Evolutionary conservation across 768 basidiomycete genomes (phyloP).

Genomic region (Trametopsis cervina): DNA sequence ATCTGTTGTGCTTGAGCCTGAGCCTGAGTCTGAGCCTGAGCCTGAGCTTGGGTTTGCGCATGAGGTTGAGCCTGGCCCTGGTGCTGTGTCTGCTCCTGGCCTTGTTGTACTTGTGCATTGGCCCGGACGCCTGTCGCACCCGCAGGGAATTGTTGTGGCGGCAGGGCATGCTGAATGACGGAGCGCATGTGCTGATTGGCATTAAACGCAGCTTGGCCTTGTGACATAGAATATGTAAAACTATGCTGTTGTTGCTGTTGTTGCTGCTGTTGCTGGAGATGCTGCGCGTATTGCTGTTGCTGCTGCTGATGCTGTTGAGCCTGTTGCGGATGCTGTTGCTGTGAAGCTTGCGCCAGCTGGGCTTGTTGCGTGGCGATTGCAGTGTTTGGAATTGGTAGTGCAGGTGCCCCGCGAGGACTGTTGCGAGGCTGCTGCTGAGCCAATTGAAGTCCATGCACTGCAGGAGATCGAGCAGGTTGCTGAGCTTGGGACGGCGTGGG

Average conservation of each 20-base stretch:
- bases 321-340: conserved; percentile 6
- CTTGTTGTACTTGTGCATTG: neutral
- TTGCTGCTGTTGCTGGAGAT: conserved; percentile 6
- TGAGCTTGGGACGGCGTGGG: conserved; percentile 11
- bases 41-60: neutral
- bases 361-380: conserved; percentile 14
- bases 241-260: conserved; percentile 8
- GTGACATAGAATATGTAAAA: neutral
- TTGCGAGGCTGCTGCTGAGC: conserved; percentile 10
- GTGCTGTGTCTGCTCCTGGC: conserved; percentile 11
- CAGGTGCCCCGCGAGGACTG: conserved; percentile 4
- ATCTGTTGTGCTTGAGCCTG: conserved; percentile 12
- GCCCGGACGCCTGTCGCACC: neutral
- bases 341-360: conserved; percentile 9
- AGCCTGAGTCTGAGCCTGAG: neutral
- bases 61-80: conserved; percentile 6
- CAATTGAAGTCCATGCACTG: conserved; percentile 12
- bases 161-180: neutral
- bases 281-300: conserved; percentile 8
- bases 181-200: conserved; percentile 5
- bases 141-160: neutral
- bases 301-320: conserved; percentile 8
- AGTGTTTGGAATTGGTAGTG: conserved; percentile 13
- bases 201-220: neutral
- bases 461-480: conserved; percentile 13